Evolutionary conservation across 2,329 filamentous ascomycete species (phyloP).

Genomic region (Cladosporium velox): DNA sequence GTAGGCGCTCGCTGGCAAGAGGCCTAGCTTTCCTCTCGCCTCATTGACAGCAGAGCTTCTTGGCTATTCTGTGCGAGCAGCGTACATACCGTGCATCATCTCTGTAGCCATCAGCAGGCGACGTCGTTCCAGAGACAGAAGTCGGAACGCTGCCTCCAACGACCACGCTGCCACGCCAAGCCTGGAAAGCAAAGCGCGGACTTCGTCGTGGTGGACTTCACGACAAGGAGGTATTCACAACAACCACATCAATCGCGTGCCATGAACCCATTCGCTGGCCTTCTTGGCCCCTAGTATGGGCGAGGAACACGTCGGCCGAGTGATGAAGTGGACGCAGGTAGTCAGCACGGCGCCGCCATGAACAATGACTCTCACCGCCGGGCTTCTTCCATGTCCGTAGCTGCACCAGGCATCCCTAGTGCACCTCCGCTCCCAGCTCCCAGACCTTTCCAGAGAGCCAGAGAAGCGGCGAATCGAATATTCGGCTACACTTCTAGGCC

Average conservation of each 20-base stretch:
- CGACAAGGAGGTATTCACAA: not conserved
- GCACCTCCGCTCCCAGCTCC: slow-evolving; percentile 31
- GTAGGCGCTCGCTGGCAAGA: not conserved
- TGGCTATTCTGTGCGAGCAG: not conserved
- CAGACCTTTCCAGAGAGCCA: slow-evolving; percentile 34
- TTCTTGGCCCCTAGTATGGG: not conserved
- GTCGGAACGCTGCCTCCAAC: not conserved
- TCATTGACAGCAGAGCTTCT: not conserved
- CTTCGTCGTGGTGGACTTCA: not conserved
- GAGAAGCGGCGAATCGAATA: slow-evolving; percentile 36
- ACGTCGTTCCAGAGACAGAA: not conserved
- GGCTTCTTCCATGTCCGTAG: slow-evolving; percentile 13
- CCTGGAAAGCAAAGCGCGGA: not conserved
- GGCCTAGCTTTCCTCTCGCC: not conserved
- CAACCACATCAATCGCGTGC: not conserved
- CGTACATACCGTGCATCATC: not conserved
- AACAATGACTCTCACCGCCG: slow-evolving; percentile 16
- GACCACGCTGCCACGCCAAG: not conserved
- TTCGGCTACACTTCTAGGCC: slow-evolving; percentile 34
- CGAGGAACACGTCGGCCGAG: not conserved
- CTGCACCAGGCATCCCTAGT: slow-evolving; percentile 19
- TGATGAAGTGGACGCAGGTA: slow-evolving; percentile 14
- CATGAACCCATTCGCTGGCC: not conserved
- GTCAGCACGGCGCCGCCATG: slow-evolving; percentile 20
- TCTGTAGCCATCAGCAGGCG: not conserved